phyloP scores from a whole-genome alignment of 164 flowering plant species.

The Stephania cephalantha region DNA sequence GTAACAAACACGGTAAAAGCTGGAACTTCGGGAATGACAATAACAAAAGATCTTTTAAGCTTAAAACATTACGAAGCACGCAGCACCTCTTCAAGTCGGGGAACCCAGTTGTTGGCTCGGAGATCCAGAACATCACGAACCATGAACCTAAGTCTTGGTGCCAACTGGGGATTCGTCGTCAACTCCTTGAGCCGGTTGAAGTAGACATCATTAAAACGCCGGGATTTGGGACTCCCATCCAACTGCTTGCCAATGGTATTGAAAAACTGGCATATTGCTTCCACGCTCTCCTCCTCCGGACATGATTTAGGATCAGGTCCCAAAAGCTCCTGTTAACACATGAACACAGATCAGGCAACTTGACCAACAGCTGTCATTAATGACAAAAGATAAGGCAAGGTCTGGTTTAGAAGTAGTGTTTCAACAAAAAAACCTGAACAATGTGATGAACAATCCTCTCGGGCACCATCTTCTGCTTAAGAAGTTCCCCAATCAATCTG shows the following conservation, averaged over 20 bases:
- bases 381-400: background rate
- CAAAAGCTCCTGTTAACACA: slow-evolving; percentile 58
- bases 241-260: slow-evolving; percentile 96
- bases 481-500: slow-evolving; percentile 85
- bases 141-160: slow-evolving; percentile 72
- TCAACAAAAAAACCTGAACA: slow-evolving; percentile 54
- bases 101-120: slow-evolving; percentile 82
- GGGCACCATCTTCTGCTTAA: slow-evolving; percentile 95
- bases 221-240: slow-evolving; percentile 71
- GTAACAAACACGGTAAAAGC: background rate
- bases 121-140: slow-evolving; percentile 76
- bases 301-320: slow-evolving; percentile 61
- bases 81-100: slow-evolving; percentile 84
- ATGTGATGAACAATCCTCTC: slow-evolving; percentile 93
- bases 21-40: background rate
- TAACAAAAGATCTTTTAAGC: background rate
- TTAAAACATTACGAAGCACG: background rate
- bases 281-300: slow-evolving; percentile 96
- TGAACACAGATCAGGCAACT: slow-evolving; percentile 5
- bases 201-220: slow-evolving; percentile 66
- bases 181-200: slow-evolving; percentile 68
- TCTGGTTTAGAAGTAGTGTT: background rate
- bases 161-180: slow-evolving; percentile 57
- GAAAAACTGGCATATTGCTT: slow-evolving; percentile 93
- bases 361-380: background rate